Conservation (phyloP, 495 filamentous ascomycete species). For the Peziza echinospora region DNA sequence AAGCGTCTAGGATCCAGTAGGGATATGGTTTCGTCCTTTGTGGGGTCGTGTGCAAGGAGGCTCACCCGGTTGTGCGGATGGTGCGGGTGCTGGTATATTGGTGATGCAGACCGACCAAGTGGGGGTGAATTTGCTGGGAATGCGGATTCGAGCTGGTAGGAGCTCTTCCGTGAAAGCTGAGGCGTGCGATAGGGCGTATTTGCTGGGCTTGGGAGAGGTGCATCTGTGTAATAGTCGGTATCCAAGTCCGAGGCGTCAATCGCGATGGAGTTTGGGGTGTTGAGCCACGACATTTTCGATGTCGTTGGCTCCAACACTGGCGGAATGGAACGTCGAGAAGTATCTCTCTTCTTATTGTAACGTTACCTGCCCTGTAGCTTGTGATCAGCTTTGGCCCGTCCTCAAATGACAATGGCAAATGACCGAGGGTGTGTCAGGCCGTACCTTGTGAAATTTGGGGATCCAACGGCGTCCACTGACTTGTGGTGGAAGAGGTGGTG, state of each 20-base stretch:
- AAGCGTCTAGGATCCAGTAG: constrained; percentile 76
- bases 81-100: constrained; percentile 16
- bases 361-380: no score
- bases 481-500: no score
- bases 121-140: constrained; percentile 45
- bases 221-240: constrained; percentile 19
- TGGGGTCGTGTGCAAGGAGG: constrained; percentile 25
- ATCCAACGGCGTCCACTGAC: no score
- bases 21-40: constrained; percentile 50
- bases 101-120: constrained; percentile 21
- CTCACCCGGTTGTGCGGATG: constrained; percentile 22
- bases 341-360: no score
- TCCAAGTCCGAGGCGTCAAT: constrained; percentile 8
- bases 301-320: no score
- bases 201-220: constrained; percentile 15
- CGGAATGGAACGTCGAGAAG: no score
- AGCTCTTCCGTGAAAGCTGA: constrained; percentile 25
- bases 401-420: no score
- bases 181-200: constrained; percentile 18
- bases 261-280: background rate
- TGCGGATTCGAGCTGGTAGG: constrained; percentile 32
- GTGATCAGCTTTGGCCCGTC: no score
- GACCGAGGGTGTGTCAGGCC: no score
- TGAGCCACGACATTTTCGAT: background rate
- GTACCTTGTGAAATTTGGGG: no score